Evolutionary conservation across 208 protist genomes (phyloP).

Genomic region (Trypanosoma platydactyli): DNA sequence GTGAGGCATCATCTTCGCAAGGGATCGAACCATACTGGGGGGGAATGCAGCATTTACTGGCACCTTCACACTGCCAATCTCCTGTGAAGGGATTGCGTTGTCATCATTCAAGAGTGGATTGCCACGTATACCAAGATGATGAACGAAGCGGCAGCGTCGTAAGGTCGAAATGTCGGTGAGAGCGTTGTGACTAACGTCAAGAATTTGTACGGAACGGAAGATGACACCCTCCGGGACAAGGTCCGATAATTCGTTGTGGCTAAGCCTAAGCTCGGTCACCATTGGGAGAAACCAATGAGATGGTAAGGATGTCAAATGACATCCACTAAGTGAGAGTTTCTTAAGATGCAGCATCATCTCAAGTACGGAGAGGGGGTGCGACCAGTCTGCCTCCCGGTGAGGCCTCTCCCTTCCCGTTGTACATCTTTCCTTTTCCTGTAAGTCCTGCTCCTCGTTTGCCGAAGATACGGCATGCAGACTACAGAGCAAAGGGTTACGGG

Average conservation of each 20-base stretch:
- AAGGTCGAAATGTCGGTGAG: slow-evolving; percentile 51
- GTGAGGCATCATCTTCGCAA: slow-evolving; percentile 17
- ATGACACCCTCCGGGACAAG: slow-evolving; percentile 83
- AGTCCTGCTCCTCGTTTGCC: slow-evolving; percentile 1
- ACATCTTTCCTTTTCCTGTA: not conserved
- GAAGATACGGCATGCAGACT: slow-evolving; percentile 22
- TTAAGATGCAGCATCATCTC: slow-evolving; percentile 55
- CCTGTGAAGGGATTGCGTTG: not conserved
- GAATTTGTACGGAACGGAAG: slow-evolving; percentile 75
- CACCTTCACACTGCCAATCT: not conserved
- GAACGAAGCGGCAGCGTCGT: slow-evolving; percentile 75
- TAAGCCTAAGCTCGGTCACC: slow-evolving; percentile 79
- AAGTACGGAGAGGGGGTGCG: slow-evolving; percentile 79
- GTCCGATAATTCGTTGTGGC: slow-evolving; percentile 60
- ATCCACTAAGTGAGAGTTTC: slow-evolving; percentile 84
- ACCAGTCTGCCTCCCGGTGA: slow-evolving; percentile 25
- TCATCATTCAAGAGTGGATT: slow-evolving; percentile 59
- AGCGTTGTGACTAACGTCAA: slow-evolving; percentile 80
- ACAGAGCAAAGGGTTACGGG: slow-evolving; percentile 62
- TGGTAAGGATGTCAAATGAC: slow-evolving; percentile 59
- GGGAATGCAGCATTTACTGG: not conserved
- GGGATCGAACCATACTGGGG: not conserved
- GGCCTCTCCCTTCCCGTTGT: not conserved
- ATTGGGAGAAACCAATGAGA: slow-evolving; percentile 74
- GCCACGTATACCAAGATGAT: slow-evolving; percentile 62